Evolutionary conservation across 208 protist genomes (phyloP).

Genomic region (Herpetomonas tarakana): DNA sequence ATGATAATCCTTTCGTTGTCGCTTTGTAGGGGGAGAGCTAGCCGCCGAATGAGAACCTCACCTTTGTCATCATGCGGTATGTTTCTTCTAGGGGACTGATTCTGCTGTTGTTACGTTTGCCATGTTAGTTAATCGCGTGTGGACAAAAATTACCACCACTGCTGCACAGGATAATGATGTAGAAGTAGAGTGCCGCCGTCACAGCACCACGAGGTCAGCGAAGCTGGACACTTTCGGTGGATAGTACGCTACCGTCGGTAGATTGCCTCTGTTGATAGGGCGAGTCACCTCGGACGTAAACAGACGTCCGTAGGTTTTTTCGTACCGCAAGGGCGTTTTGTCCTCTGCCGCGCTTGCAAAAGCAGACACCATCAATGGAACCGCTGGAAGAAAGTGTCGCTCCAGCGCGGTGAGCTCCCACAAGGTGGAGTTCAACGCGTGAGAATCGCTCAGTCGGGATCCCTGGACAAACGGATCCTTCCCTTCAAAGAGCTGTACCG

Average conservation of each 20-base stretch:
- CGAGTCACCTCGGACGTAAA: constrained; percentile 83
- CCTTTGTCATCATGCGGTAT: no score
- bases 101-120: no score
- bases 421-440: constrained; percentile 76
- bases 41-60: no score
- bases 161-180: no score
- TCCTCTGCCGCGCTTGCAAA: constrained; percentile 81
- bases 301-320: constrained; percentile 84
- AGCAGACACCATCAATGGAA: constrained; percentile 84
- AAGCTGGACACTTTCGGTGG: constrained; percentile 25
- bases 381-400: constrained; percentile 77
- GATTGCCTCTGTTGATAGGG: constrained; percentile 38
- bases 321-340: constrained; percentile 76
- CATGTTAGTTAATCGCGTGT: no score
- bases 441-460: constrained; percentile 30
- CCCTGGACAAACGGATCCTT: constrained; percentile 66
- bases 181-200: constrained; percentile 6
- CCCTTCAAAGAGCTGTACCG: constrained; percentile 70
- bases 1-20: no score
- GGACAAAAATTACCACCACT: no score
- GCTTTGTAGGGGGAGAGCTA: no score
- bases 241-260: constrained; percentile 74
- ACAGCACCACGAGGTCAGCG: constrained; percentile 49
- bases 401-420: constrained; percentile 90
- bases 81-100: no score